phyloP scores from a whole-genome alignment of 2,329 filamentous ascomycete species.

The Didymella pomorum region DNA sequence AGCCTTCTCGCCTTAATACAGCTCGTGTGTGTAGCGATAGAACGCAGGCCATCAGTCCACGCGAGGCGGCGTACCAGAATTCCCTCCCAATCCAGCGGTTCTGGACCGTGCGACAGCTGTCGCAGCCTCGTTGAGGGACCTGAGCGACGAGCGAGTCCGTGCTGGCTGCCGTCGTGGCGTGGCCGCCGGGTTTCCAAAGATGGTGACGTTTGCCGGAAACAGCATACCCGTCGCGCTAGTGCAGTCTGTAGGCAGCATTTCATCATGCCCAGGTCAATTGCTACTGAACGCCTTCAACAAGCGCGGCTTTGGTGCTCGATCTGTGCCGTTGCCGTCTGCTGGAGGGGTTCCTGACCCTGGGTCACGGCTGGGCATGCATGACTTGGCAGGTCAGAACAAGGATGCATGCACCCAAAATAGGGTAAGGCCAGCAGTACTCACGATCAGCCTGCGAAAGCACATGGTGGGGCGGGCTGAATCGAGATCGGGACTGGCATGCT shows the following conservation, averaged over 20 bases:
- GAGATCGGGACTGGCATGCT: conserved; percentile 3
- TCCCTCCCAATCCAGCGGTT: neutral
- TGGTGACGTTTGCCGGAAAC: conserved; percentile 13
- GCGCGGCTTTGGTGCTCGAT: conserved; percentile 5
- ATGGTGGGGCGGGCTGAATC: conserved; percentile 15
- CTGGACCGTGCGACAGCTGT: conserved; percentile 16
- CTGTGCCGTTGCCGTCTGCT: conserved; percentile 2
- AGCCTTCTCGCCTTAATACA: conserved; percentile 3
- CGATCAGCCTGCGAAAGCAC: conserved; percentile 8
- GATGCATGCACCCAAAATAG: neutral
- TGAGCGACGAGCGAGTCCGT: conserved; percentile 11
- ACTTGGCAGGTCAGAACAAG: conserved; percentile 17
- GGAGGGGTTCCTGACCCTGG: conserved; percentile 4
- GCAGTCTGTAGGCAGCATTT: conserved; percentile 1
- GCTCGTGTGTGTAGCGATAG: conserved; percentile 11
- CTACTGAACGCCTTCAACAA: neutral
- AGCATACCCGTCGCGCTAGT: conserved; percentile 3
- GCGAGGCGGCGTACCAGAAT: conserved; percentile 8
- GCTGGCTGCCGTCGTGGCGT: conserved; percentile 16
- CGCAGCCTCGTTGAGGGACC: conserved; percentile 3
- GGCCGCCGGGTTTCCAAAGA: neutral
- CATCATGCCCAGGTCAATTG: conserved; percentile 10
- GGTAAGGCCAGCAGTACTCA: conserved; percentile 3
- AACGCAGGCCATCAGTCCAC: neutral
- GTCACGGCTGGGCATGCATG: conserved; percentile 9